Percentiles rank a stretch among this genome's conserved stretches.
phyloP scores from a whole-genome alignment of 768 basidiomycete genomes.

The Dioszegia crocea region DNA sequence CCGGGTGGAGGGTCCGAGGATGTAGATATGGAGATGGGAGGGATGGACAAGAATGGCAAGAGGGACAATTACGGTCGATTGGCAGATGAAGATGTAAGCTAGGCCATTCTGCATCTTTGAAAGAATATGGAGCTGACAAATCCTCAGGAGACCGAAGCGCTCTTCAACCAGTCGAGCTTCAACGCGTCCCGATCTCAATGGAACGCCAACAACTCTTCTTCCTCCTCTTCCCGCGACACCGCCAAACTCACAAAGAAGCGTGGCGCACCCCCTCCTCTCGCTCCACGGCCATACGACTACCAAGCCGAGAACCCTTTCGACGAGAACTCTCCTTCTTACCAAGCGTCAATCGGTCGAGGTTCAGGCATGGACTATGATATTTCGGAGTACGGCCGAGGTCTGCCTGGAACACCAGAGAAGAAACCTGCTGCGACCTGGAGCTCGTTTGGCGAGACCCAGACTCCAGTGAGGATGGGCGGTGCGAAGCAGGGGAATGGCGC shows the following conservation, averaged over 20 bases:
- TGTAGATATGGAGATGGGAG: constrained; percentile 35
- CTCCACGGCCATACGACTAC: background rate
- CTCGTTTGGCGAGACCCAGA: background rate
- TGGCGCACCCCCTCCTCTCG: background rate
- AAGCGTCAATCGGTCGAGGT: background rate
- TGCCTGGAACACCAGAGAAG: background rate
- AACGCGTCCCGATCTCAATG: background rate
- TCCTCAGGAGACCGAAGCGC: background rate
- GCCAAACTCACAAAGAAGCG: background rate
- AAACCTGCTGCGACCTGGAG: background rate
- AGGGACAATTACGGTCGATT: constrained; percentile 24
- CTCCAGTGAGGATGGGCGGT: background rate
- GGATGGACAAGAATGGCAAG: constrained; percentile 13
- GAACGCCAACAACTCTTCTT: background rate
- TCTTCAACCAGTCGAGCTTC: constrained; percentile 1
- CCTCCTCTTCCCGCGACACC: background rate
- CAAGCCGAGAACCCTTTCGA: constrained; percentile 7
- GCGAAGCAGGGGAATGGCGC: background rate
- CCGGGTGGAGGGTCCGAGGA: constrained; percentile 9
- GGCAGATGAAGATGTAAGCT: constrained; percentile 32
- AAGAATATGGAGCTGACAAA: background rate
- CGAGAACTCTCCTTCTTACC: constrained; percentile 3
- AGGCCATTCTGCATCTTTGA: background rate
- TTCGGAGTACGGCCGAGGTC: background rate
- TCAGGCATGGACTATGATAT: background rate